Percentiles rank a stretch among this genome's conserved stretches.
phyloP scores from a whole-genome alignment of 805 yeast genomes.

The Nakazawaea peltata region DNA sequence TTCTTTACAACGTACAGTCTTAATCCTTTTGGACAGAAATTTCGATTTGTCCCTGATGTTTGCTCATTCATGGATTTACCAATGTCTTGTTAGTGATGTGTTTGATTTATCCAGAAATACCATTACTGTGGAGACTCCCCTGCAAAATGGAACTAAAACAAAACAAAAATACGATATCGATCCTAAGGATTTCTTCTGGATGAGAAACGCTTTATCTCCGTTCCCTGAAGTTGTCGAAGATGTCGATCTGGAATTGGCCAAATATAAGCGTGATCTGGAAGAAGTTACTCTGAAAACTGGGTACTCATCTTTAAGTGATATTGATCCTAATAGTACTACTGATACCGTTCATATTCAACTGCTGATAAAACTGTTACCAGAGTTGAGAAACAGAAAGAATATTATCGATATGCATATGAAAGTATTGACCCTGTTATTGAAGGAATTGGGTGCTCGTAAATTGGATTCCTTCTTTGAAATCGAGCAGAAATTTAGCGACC shows the following conservation, averaged over 20 bases:
- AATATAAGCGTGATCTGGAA: constrained; percentile 81
- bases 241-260: constrained; percentile 75
- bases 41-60: constrained; percentile 91
- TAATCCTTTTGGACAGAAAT: constrained; percentile 80
- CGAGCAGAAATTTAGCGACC: constrained; percentile 73
- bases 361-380: constrained; percentile 90
- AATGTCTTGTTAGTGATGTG: constrained; percentile 91
- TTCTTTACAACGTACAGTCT: constrained; percentile 52
- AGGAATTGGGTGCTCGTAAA: constrained; percentile 77
- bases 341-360: constrained; percentile 68
- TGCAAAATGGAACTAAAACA: constrained; percentile 18
- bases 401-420: constrained; percentile 96
- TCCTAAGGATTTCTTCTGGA: constrained; percentile 92
- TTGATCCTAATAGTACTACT: constrained; percentile 50
- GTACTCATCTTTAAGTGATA: constrained; percentile 65
- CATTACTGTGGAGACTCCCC: constrained; percentile 55
- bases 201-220: constrained; percentile 72
- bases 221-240: constrained; percentile 99
- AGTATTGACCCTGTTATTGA: constrained; percentile 75
- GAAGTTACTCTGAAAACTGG: constrained; percentile 74
- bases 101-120: constrained; percentile 78
- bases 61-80: constrained; percentile 96
- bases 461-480: constrained; percentile 90
- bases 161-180: constrained; percentile 70
- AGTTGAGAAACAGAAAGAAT: constrained; percentile 78